Evolutionary conservation across 2,329 filamentous ascomycete genomes (phyloP).

Genomic region (Ascosphaera pollenicola): DNA sequence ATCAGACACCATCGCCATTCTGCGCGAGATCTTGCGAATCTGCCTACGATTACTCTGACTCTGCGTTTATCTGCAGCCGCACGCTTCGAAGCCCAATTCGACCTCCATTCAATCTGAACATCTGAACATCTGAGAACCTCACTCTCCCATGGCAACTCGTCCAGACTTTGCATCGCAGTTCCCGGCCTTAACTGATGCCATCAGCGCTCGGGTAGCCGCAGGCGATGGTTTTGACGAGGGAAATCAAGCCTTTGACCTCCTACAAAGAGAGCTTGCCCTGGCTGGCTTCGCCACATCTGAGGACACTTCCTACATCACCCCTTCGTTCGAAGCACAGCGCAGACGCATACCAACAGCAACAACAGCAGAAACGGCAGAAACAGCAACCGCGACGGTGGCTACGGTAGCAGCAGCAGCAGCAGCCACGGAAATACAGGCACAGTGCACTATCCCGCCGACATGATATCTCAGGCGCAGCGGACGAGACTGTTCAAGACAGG

Average conservation of each 20-base stretch:
- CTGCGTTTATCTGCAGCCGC: too few relatives aligned
- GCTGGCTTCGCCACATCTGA: not conserved
- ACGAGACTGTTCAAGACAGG: slow-evolving; percentile 39
- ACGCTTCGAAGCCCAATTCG: too few relatives aligned
- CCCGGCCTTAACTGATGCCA: not conserved
- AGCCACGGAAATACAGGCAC: too few relatives aligned
- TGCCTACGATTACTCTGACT: too few relatives aligned
- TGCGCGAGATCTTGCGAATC: too few relatives aligned
- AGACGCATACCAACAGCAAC: not conserved
- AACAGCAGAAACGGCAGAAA: not conserved
- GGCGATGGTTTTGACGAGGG: not conserved
- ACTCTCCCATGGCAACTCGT: not conserved
- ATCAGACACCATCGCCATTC: too few relatives aligned
- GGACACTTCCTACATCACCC: not conserved
- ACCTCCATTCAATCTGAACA: too few relatives aligned
- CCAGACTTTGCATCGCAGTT: not conserved
- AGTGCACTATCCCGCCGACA: slow-evolving; percentile 9
- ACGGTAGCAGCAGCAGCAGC: not conserved
- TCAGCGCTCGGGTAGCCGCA: not conserved
- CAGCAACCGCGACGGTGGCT: not conserved
- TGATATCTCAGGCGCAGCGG: slow-evolving; percentile 41
- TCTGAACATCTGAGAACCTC: too few relatives aligned
- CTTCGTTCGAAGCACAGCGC: not conserved
- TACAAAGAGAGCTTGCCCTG: not conserved
- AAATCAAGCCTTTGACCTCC: not conserved